Evolutionary conservation across 2,329 filamentous ascomycete genomes (phyloP).

Genomic region (Hymenoscyphus albidus): DNA sequence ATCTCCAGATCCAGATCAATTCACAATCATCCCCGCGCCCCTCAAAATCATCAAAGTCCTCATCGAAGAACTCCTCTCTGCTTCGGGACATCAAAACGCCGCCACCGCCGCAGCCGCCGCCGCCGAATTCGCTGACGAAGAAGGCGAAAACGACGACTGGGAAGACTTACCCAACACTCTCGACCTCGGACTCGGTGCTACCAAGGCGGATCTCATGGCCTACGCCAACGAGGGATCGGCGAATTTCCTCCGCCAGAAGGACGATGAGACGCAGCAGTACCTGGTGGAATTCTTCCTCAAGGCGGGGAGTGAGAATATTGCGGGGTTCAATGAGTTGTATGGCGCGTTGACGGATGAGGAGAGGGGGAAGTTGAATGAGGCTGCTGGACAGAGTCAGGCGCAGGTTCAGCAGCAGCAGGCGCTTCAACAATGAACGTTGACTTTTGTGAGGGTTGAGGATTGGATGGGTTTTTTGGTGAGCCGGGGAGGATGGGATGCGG

Average conservation of each 20-base stretch:
- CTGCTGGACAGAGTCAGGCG: conserved; percentile 25
- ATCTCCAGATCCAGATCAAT: conserved; percentile 73
- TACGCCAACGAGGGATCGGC: conserved; percentile 57
- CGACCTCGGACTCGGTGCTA: conserved; percentile 68
- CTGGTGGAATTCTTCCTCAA: conserved; percentile 74
- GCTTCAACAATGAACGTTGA: neutral
- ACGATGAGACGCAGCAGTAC: conserved; percentile 88
- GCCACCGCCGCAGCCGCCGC: conserved; percentile 57
- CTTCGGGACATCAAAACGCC: conserved; percentile 61
- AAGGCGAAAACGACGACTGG: conserved; percentile 78
- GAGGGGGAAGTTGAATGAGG: conserved; percentile 45
- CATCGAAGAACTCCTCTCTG: conserved; percentile 83
- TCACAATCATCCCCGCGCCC: conserved; percentile 79
- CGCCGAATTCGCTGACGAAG: conserved; percentile 54
- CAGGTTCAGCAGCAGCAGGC: neutral
- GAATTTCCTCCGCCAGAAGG: conserved; percentile 58
- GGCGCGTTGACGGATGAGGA: conserved; percentile 37
- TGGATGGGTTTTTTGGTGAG: neutral
- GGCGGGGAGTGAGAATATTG: conserved; percentile 34
- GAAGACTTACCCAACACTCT: conserved; percentile 76
- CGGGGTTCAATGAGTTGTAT: conserved; percentile 38
- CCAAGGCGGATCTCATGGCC: conserved; percentile 76
- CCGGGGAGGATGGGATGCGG: neutral
- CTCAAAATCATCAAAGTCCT: conserved; percentile 97
- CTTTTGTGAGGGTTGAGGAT: neutral